A percentile compares a stretch with the other conserved stretches of the same genome.
Evolutionary conservation across 495 filamentous ascomycete genomes (phyloP).

Genomic region (Penicillium paradoxum): DNA sequence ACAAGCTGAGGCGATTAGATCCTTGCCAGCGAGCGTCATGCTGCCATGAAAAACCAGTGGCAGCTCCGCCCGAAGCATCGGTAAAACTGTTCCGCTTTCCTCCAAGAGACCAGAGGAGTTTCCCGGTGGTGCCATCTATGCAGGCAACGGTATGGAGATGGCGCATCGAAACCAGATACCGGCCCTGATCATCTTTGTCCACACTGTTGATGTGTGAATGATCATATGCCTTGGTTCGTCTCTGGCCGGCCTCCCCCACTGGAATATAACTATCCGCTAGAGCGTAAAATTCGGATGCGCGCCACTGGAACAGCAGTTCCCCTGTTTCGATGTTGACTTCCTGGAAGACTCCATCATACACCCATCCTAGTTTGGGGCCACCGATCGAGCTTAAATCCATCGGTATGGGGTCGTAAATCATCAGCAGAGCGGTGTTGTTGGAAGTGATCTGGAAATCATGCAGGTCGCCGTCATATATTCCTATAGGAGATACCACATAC

Average conservation of each 20-base stretch:
- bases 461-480: constrained; percentile 31
- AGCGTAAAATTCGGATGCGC: constrained; percentile 25
- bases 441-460: constrained; percentile 46
- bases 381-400: constrained; percentile 44
- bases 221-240: constrained; percentile 29
- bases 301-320: constrained; percentile 41
- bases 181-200: constrained; percentile 48
- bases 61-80: constrained; percentile 36
- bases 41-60: constrained; percentile 49
- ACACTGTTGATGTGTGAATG: constrained; percentile 58
- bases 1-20: constrained; percentile 41
- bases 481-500: constrained; percentile 33
- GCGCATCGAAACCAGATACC: constrained; percentile 52
- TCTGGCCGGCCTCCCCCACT: constrained; percentile 17
- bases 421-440: constrained; percentile 47
- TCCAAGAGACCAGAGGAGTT: constrained; percentile 51
- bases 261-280: constrained; percentile 21
- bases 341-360: constrained; percentile 41
- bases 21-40: constrained; percentile 47
- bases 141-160: constrained; percentile 42
- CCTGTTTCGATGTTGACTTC: constrained; percentile 42
- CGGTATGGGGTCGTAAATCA: constrained; percentile 45
- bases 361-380: constrained; percentile 39
- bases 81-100: constrained; percentile 46
- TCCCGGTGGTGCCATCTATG: constrained; percentile 47